A percentile compares a stretch with the other conserved stretches of the same genome.
phyloP scores from a whole-genome alignment of 768 basidiomycete species.

The Kwoniella heveanensis region DNA sequence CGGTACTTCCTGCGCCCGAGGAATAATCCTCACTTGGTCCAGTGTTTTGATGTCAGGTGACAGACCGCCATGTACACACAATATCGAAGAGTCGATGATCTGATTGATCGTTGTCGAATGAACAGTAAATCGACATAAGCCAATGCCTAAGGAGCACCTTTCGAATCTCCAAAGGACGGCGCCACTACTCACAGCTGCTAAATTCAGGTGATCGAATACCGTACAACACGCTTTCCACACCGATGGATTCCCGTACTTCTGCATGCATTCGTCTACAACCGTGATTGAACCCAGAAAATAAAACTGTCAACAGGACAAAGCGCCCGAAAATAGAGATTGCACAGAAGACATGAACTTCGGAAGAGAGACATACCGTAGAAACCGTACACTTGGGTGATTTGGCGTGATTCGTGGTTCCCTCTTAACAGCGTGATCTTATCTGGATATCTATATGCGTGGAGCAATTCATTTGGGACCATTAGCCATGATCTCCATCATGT shows the following conservation, averaged over 20 bases:
- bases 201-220: constrained; percentile 92
- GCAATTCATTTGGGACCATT: too few relatives aligned
- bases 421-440: constrained; percentile 96
- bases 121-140: too few relatives aligned
- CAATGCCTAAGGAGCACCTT: too few relatives aligned
- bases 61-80: constrained; percentile 94
- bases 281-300: too few relatives aligned
- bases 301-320: too few relatives aligned
- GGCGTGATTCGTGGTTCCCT: constrained; percentile 97
- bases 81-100: constrained; percentile 89
- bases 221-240: constrained; percentile 98
- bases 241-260: constrained; percentile 91
- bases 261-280: constrained; percentile 82
- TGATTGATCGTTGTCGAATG: too few relatives aligned
- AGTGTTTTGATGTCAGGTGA: constrained; percentile 94
- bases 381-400: constrained; percentile 99
- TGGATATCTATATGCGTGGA: constrained; percentile 89
- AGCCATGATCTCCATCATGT: too few relatives aligned
- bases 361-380: constrained; percentile 74
- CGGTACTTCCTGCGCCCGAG: constrained; percentile 61
- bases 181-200: constrained; percentile 78
- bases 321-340: not conserved
- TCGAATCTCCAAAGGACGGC: too few relatives aligned
- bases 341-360: too few relatives aligned
- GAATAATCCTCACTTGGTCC: constrained; percentile 89